Conservation (phyloP, 768 basidiomycete genomes). For the Sistotremastrum niveocremeum region DNA sequence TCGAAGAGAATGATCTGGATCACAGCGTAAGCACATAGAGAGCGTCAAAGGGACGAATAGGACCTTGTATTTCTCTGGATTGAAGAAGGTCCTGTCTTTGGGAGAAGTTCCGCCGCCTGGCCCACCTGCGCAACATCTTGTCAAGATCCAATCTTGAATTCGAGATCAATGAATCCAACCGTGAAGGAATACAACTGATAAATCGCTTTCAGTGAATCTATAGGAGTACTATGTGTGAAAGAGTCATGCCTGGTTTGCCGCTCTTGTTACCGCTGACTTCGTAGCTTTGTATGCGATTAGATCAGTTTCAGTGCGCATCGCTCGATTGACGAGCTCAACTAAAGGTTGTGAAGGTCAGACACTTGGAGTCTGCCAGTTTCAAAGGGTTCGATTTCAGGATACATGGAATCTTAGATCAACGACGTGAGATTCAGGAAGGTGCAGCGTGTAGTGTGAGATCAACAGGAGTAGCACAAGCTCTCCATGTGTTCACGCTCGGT, state of each 20-base stretch:
- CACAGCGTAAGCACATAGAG: neutral
- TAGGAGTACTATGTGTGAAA: constrained; percentile 3
- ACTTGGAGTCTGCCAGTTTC: constrained; percentile 55
- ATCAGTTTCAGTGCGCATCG: neutral
- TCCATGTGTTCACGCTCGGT: too few species aligned
- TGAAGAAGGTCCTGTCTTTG: constrained; percentile 67
- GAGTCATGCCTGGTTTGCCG: constrained; percentile 52
- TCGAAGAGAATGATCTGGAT: constrained; percentile 73
- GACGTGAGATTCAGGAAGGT: too few species aligned
- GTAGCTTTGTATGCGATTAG: constrained; percentile 34
- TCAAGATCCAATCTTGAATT: constrained; percentile 4
- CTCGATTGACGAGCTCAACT: constrained; percentile 32
- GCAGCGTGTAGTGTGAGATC: too few species aligned
- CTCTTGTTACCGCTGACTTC: constrained; percentile 69
- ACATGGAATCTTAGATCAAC: constrained; percentile 28
- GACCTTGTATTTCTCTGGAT: constrained; percentile 76
- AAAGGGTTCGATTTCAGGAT: constrained; percentile 55
- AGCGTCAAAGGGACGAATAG: neutral
- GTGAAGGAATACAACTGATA: constrained; percentile 64
- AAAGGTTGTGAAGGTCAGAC: constrained; percentile 58
- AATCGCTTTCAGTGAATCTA: neutral
- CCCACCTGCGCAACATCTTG: constrained; percentile 34
- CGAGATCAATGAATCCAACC: constrained; percentile 24
- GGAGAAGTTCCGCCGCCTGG: constrained; percentile 66
- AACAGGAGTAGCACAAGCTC: too few species aligned